Base-by-base conservation (phyloP, 2,329 filamentous ascomycete species). In the Nannizzia gypsea region DNA sequence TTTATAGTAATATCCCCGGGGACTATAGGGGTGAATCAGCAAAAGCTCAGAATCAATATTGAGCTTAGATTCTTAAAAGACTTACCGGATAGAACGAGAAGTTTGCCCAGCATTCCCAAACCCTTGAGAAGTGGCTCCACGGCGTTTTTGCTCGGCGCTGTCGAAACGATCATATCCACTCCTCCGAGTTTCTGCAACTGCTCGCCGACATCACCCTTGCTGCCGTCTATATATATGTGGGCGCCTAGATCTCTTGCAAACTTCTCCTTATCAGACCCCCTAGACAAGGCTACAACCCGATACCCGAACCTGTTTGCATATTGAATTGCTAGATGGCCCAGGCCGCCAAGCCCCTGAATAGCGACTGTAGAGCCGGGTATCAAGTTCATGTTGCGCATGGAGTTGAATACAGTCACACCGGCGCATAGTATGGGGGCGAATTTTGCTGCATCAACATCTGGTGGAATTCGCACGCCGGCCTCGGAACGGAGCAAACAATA, bases 291-390 rank as follows among this genome's bases (percentile, higher is more conserved):
- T 8, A 81, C 77, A 8, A 78, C 79, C 56, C 42, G 80, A 57
- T 95, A 77, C 62, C 90, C 90, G 90, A 96, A 95, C 46, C 90
- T 90, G 74, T 86, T 88, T 59, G 89, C 90, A 75, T 95, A 96
- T 77, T 96, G 91, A 67, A 88, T 79, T 20, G 89, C 90, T 64
- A 95, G 78, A 60, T 81, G 85, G 34, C 89, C 90, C 60, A 95
- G 81, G 67, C 89, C 89, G 5, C 80, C 80, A 2, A 82, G 72
- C 3, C 80, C 80, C 64, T 81, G 78, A 13, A 82, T 68, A 0
- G 78, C 79, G 2, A 81, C 77, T 2, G 71, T 69, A 40, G 75
- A 74, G 9, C 79, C 79, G 0, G 72, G 67, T 0, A 67, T 65
- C 56, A 80, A 70, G 28, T 74, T 71, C 76, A 80, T 78, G 6